Evolutionary conservation across 257 asterid species (phyloP), one percentile per base, ranked within the genome.

Genomic region (Nicotiana noctiflora): DNA sequence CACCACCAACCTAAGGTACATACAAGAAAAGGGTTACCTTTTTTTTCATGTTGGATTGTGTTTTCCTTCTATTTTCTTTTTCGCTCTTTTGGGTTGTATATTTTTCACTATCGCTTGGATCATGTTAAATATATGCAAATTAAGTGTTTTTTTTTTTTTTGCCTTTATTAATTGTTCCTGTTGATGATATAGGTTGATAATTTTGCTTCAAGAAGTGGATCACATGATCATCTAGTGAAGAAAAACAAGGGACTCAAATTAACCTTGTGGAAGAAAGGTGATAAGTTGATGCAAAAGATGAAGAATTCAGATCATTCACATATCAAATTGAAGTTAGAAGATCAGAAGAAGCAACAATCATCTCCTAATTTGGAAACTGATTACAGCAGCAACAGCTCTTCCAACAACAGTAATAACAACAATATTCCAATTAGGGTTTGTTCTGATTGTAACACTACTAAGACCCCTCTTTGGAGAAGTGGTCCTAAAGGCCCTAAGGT

Each of bases 401-500:
- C 92, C 11, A 84, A 87, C 91, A 88, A 84, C 82, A 40, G 49
- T 40, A 40, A 83, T 72, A 40, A 8, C 49, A 85, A 68, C 78
- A 86, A 65, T 67, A 79, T 81, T 84, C 95, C 95, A 81, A 88
- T 89, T 93, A 95, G 98, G 99, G 98, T 93, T 92, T 95, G 99
- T 79, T 76, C 97, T 29, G 96, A 95, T 86, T 95, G 99, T 84
- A 89, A 88, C 91, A 95, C 99, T 5, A 93, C 99, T 59, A 95
- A 92, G 87, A 95, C 99, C 57, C 99, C 99, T 87, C 97, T 95
- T 27, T 95, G 99, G 99, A 91, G 99, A 87, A 92, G 99, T 87
- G 99, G 99, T 67, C 99, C 99, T 51, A 90, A 92, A 84, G 99
- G 98, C 80, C 99, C 99, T 60, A 95, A 95, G 99, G 99, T 40